Evolutionary conservation across 2,329 filamentous ascomycete species (phyloP), one percentile per base, ranked within the genome.

Genomic region (Fusarium sp.): DNA sequence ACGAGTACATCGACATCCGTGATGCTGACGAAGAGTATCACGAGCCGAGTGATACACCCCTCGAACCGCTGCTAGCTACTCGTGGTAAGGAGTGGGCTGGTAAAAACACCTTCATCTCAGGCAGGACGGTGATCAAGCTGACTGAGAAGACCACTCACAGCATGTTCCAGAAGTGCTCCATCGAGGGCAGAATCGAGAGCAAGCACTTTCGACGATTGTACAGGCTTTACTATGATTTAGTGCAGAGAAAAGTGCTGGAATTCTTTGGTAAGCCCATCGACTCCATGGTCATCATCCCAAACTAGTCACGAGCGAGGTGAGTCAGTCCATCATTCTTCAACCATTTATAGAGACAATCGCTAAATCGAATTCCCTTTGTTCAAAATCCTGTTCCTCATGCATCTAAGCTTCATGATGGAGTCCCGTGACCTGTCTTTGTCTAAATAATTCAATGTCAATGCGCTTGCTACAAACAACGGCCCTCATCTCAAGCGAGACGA

Each of bases 1-100:
- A 50, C 6, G 71, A 73, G 56, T 71, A 73, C 30, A 50, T 73
- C 28, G 61, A 68, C 20, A 60, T 73, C 8, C 63, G 71, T 1
- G 69, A 71, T n/a, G 28, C 19, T 5, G 50, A 50, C 4, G 53
- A 66, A 2, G 15, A 37, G 6, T 4, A 24, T 11, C 50, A 60
- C 14, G 54, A 49, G 8, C 41, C 35, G 0, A 9, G 35, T 1
- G 58, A 71, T 22, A 56, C 52, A 7, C 4, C 8, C 1, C 20
- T 47, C 4, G 20, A 45, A 11, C 53, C 52, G 2, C 44, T 73
- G 17, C 39, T 40, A 22, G 71, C 66, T 4, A 41, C 41, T 9
- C 59, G 61, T 3, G 9, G 62, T 26, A 8, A 10, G 4, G 13
- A 24, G 0, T 73, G 71, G 67, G 9, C 22, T 3, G 24, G 11